Evolutionary conservation across 2,329 filamentous ascomycete species (phyloP), one percentile per base, ranked within the genome.

Genomic region (Botryotinia convoluta): DNA sequence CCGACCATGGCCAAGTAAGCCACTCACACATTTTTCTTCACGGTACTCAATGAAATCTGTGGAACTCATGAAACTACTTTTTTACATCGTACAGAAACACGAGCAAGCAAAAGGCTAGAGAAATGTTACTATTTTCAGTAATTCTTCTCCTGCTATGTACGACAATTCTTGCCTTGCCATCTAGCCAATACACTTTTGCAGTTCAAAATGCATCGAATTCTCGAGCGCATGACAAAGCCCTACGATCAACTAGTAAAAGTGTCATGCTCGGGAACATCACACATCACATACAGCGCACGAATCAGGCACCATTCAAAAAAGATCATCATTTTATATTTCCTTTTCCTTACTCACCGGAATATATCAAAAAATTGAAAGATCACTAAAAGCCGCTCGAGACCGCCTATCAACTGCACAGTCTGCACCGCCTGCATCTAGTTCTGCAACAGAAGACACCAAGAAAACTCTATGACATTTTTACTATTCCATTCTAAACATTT

Each of bases 401-500:
- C 14, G 32, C 32, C 59, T 61, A 39, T 29, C 61, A 63, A 39
- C 10, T 39, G 35, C 60, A 62, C 37, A 16, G 37, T n/a, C 60
- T 39, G 35, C 60, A 62, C 60, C 60, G 51, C 51, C n/a, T 29
- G 51, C 51, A 57, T 57, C 26, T 62, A n/a, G 35, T 39, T 39
- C 22, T 62, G 60, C 60, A 62, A 62, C 60, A 62, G 60, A 62
- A 62, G 60, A 57, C 51, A 16, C 51, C 51, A 57, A 57, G 51
- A 57, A 61, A 61, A 61, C 59, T 61, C 59, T 18, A 61, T 61
- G 22, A 26, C 59, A 62, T 61, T 57, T 54, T 57, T 29, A 16
- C 14, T 16, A 57, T 29, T 57, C 51, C 51, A 9, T 57, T 57
- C n/a, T 9, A 18, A 63, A 29, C 26, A 42, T 20, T 62, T 62